These are phyloP conservation scores for Larix kaempferi DNA, from an alignment of 75 land plant species.

Conservation along the genomic window DNA sequence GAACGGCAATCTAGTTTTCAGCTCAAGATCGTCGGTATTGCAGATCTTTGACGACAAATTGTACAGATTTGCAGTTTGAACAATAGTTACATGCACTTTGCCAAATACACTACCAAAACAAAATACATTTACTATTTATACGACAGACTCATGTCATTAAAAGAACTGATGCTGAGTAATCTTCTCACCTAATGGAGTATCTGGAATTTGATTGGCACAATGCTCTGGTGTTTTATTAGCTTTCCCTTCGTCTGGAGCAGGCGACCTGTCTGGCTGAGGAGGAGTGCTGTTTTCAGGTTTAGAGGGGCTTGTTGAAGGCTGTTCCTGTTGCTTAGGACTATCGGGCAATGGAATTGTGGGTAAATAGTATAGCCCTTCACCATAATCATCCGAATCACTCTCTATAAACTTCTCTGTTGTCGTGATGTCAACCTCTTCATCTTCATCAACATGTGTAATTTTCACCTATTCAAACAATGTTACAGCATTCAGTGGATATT, in stretches of 20 bases:
- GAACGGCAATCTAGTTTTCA: no score
- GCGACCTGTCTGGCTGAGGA: conserved; percentile 43
- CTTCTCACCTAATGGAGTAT: conserved; percentile 46
- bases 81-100: not conserved
- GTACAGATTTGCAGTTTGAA: no score
- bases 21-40: no score
- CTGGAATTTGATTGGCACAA: conserved; percentile 24
- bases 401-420: conserved; percentile 66
- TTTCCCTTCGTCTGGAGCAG: conserved; percentile 49
- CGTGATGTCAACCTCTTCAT: conserved; percentile 78
- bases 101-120: not conserved
- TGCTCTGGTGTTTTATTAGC: conserved; percentile 29
- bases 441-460: conserved; percentile 73
- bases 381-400: conserved; percentile 87
- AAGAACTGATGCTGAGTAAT: not conserved
- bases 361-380: conserved; percentile 76
- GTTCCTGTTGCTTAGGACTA: conserved; percentile 55
- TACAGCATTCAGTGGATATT: not conserved
- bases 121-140: not conserved
- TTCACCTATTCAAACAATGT: conserved; percentile 48
- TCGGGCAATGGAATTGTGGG: conserved; percentile 84
- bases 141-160: not conserved
- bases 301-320: conserved; percentile 36
- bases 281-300: conserved; percentile 48
- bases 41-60: no score